phyloP scores from a whole-genome alignment of 2,329 filamentous ascomycete species.

The Hymenoscyphus occultus region DNA sequence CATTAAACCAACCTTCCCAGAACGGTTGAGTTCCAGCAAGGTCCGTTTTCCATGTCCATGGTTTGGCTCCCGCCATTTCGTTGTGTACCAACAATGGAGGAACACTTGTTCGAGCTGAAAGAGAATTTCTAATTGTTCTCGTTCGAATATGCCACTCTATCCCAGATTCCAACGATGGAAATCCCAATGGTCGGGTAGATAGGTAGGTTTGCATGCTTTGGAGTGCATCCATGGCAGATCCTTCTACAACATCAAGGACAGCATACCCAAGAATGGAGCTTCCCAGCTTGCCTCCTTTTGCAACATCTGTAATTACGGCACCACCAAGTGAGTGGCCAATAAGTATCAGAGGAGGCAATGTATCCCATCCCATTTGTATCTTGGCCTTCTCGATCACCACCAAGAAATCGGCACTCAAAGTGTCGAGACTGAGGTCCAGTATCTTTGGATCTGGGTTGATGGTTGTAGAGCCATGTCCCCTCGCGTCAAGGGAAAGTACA shows the following conservation, averaged over 20 bases:
- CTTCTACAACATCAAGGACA: conserved; percentile 93
- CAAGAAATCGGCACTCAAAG: conserved; percentile 70
- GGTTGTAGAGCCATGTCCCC: conserved; percentile 78
- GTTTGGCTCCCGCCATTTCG: conserved; percentile 28
- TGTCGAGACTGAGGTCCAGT: conserved; percentile 68
- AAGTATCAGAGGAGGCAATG: conserved; percentile 72
- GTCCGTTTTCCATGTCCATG: conserved; percentile 83
- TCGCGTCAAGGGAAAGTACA: conserved; percentile 79
- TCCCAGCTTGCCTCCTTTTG: conserved; percentile 64
- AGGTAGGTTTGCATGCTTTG: conserved; percentile 93
- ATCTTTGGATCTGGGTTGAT: conserved; percentile 39
- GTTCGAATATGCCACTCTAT: conserved; percentile 94
- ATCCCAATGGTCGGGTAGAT: conserved; percentile 73
- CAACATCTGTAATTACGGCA: conserved; percentile 83
- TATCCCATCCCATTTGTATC: conserved; percentile 66
- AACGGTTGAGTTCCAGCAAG: conserved; percentile 80
- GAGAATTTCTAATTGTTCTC: conserved; percentile 77
- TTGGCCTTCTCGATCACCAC: conserved; percentile 67
- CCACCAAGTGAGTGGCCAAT: conserved; percentile 93
- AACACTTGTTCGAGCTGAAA: conserved; percentile 83
- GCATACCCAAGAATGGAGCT: conserved; percentile 74
- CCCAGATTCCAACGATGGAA: conserved; percentile 71
- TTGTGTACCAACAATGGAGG: conserved; percentile 67
- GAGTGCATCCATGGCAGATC: conserved; percentile 90
- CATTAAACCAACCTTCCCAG: conserved; percentile 92